Evolutionary conservation across 768 basidiomycete genomes (phyloP).

Genomic region (Udeniomyces megalosporus): DNA sequence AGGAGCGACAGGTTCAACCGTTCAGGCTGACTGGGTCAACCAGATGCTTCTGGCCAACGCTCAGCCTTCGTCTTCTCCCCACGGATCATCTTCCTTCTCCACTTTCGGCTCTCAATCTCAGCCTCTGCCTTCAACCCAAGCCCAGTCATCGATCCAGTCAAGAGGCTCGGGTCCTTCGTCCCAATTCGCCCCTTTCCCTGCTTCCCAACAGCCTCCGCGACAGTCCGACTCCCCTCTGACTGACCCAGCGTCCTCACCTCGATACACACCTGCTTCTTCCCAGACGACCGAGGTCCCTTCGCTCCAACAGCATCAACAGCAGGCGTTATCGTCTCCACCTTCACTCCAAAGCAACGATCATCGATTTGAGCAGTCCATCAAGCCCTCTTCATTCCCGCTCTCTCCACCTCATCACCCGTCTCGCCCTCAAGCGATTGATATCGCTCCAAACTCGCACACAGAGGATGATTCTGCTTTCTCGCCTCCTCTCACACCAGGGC

Average conservation of each 20-base stretch:
- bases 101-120: neutral
- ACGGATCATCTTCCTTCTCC: neutral
- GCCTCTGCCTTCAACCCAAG: neutral
- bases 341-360: neutral
- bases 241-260: neutral
- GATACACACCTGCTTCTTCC: neutral
- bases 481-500: slow-evolving; percentile 4
- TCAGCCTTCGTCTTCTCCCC: neutral
- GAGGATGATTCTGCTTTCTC: neutral
- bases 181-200: neutral
- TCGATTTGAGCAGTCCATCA: neutral
- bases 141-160: neutral
- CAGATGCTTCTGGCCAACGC: neutral
- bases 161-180: neutral
- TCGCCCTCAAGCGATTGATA: neutral
- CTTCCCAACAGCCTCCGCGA: no score
- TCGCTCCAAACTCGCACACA: neutral
- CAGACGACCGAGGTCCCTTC: slow-evolving; percentile 1
- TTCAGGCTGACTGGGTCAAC: neutral
- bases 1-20: neutral
- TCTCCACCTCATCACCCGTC: neutral
- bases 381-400: neutral
- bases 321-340: neutral
- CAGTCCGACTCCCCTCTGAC: no score
- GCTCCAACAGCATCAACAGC: neutral